Conservation (phyloP, 1,139 yeast genomes). For the Protomyces gravidus region DNA sequence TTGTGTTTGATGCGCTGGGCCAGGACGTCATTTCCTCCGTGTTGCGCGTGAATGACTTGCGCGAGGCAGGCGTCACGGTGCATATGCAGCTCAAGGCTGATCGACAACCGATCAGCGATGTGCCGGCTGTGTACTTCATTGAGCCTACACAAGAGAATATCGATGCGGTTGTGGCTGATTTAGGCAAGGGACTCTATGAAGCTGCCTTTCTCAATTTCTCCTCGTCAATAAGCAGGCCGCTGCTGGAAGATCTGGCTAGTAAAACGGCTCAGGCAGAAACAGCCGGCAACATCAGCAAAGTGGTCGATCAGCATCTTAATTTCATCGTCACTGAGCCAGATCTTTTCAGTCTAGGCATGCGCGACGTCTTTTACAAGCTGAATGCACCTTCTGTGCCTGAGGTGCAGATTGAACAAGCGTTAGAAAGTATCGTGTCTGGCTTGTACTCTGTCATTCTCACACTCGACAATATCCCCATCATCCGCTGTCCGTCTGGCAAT, state of each 20-base stretch:
- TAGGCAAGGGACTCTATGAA: conserved; percentile 69
- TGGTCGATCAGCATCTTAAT: conserved; percentile 87
- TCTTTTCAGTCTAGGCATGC: conserved; percentile 71
- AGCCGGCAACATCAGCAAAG: conserved; percentile 70
- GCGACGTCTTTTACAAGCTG: conserved; percentile 61
- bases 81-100: conserved; percentile 57
- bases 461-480: conserved; percentile 67
- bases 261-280: conserved; percentile 57
- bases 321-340: conserved; percentile 91
- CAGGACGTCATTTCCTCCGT: conserved; percentile 85
- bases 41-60: conserved; percentile 77
- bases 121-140: conserved; percentile 87
- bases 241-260: conserved; percentile 84
- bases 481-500: conserved; percentile 86
- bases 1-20: conserved; percentile 74
- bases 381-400: conserved; percentile 70
- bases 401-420: conserved; percentile 62
- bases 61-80: conserved; percentile 74
- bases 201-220: conserved; percentile 81
- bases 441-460: conserved; percentile 75
- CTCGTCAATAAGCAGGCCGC: conserved; percentile 65
- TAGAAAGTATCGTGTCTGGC: conserved; percentile 71
- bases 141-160: conserved; percentile 81
- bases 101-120: conserved; percentile 81
- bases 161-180: conserved; percentile 62